Percentiles rank a stretch among this genome's conserved stretches.
These are phyloP conservation scores for Coccomyxa sp. DNA, from an alignment of 139 green algal genomes.

Conservation along the genomic window DNA sequence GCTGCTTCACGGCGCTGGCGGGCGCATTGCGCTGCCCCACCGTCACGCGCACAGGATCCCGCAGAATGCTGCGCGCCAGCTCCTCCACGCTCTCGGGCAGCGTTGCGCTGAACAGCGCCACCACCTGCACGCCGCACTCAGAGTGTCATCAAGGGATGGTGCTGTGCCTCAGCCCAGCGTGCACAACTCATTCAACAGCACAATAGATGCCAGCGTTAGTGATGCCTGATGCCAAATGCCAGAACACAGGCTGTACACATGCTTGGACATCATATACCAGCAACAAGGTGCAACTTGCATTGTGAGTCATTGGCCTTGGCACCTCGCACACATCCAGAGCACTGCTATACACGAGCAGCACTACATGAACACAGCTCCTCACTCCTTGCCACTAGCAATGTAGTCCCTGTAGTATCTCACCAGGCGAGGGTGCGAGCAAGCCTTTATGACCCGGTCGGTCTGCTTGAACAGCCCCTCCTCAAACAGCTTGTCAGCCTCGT, in stretches of 20 bases:
- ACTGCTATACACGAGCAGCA: too few relatives aligned
- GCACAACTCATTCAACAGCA: neutral
- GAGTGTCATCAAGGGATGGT: neutral
- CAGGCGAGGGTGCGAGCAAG: slow-evolving; percentile 54
- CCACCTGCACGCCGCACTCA: too few relatives aligned
- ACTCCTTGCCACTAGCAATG: too few relatives aligned
- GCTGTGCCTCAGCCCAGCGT: too few relatives aligned
- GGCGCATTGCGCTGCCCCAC: slow-evolving; percentile 67
- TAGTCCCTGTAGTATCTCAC: too few relatives aligned
- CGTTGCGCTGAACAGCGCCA: slow-evolving; percentile 86
- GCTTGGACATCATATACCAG: neutral
- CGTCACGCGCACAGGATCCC: slow-evolving; percentile 82
- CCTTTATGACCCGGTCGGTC: slow-evolving; percentile 75
- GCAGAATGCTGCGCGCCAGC: slow-evolving; percentile 78
- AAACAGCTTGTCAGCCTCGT: slow-evolving; percentile 97
- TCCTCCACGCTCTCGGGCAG: slow-evolving; percentile 85
- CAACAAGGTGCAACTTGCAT: neutral
- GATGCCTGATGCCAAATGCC: neutral
- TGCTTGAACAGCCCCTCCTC: slow-evolving; percentile 83
- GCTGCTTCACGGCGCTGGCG: slow-evolving; percentile 69
- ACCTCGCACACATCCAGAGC: too few relatives aligned
- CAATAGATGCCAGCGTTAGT: too few relatives aligned
- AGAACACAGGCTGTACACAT: neutral
- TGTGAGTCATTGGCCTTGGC: too few relatives aligned
- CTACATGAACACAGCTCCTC: too few relatives aligned